A percentile compares a stretch with the other conserved stretches of the same genome.
Conservation (phyloP, 1,139 yeast genomes). For the Pneumocystis sp. region DNA sequence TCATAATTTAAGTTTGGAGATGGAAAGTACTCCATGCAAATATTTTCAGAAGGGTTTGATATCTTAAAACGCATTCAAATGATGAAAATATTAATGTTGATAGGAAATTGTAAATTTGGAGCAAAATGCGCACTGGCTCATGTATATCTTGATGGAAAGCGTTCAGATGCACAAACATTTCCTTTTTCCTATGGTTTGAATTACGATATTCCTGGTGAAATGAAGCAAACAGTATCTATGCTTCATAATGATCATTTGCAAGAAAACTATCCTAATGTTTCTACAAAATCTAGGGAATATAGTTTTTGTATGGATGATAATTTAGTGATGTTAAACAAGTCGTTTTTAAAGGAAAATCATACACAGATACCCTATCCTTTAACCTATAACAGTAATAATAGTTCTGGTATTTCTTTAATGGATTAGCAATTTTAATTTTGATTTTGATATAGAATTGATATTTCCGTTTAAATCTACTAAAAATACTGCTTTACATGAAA, state of each 20-base stretch:
- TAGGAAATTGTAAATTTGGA: conserved; percentile 87
- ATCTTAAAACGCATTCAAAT: not conserved
- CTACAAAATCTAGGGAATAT: not conserved
- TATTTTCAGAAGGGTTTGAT: conserved; percentile 51
- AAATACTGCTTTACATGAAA: not conserved
- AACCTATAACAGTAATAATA: not conserved
- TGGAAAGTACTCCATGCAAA: conserved; percentile 70
- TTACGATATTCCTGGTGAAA: not conserved
- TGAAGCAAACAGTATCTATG: not conserved
- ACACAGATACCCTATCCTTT: not conserved
- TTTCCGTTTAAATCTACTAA: not conserved
- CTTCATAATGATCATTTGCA: not conserved
- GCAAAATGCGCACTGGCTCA: conserved; percentile 87
- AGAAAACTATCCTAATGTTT: not conserved
- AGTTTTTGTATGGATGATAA: not conserved
- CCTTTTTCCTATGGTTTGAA: not conserved
- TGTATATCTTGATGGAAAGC: conserved; percentile 58
- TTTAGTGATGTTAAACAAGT: not conserved
- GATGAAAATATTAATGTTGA: not conserved
- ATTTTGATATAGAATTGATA: not conserved
- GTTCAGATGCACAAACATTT: conserved; percentile 30
- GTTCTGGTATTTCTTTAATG: not conserved
- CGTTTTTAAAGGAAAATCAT: not conserved
- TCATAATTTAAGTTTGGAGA: conserved; percentile 50
- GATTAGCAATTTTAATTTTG: not conserved